phyloP scores from a whole-genome alignment of 148 eudicot genomes.

The Spergularia bocconei region DNA sequence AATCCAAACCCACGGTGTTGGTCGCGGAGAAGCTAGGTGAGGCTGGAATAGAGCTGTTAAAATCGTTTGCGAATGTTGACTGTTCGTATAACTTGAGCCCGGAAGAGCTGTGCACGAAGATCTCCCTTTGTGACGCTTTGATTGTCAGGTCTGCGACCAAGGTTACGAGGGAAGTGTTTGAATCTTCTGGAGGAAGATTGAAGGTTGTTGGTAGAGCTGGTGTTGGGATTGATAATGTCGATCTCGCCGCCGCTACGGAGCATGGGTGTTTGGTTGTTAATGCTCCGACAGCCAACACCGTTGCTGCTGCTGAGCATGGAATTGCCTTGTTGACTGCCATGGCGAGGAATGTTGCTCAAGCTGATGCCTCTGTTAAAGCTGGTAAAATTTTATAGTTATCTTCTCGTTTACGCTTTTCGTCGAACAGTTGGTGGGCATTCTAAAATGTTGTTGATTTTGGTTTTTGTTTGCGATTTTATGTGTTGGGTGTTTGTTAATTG shows the following conservation, averaged over 20 bases:
- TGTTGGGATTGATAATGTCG: slow-evolving; percentile 97
- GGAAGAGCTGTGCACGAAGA: slow-evolving; percentile 90
- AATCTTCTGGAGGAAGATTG: slow-evolving; percentile 76
- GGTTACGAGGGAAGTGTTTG: slow-evolving; percentile 85
- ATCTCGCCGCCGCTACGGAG: slow-evolving; percentile 94
- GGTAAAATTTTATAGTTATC: too few relatives aligned
- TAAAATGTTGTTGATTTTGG: background rate
- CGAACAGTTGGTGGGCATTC: slow-evolving; percentile 26
- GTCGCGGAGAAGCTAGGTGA: slow-evolving; percentile 88
- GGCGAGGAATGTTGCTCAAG: slow-evolving; percentile 95
- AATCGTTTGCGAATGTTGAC: slow-evolving; percentile 73
- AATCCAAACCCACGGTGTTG: slow-evolving; percentile 73
- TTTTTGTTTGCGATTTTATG: background rate
- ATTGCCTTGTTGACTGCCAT: slow-evolving; percentile 83
- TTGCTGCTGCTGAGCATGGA: slow-evolving; percentile 98
- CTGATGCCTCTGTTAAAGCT: slow-evolving; percentile 89
- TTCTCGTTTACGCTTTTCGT: slow-evolving; percentile 33
- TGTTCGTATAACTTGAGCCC: slow-evolving; percentile 81
- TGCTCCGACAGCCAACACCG: slow-evolving; percentile 95
- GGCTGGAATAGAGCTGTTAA: slow-evolving; percentile 62
- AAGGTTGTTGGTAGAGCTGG: slow-evolving; percentile 98
- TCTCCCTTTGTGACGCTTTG: slow-evolving; percentile 88
- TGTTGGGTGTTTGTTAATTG: background rate
- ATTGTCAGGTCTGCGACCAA: slow-evolving; percentile 89
- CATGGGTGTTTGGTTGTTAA: slow-evolving; percentile 95